Evolutionary conservation across 805 yeast species (phyloP).

Genomic region (Candida chauliodis): DNA sequence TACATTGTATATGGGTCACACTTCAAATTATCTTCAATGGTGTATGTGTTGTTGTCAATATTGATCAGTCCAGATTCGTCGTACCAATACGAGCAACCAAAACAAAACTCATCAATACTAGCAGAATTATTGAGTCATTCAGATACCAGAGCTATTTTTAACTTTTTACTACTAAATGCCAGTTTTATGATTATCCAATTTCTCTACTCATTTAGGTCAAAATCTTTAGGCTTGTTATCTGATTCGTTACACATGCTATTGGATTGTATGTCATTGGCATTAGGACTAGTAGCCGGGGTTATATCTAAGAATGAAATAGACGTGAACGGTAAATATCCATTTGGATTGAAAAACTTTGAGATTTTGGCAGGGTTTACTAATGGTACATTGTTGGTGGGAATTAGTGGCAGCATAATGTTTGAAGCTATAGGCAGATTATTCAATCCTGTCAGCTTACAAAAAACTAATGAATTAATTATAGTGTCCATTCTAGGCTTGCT

Average conservation of each 20-base stretch:
- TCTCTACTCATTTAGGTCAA: conserved; percentile 86
- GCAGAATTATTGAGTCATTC: conserved; percentile 31
- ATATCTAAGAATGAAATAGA: conserved; percentile 37
- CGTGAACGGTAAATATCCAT: conserved; percentile 72
- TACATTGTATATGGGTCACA: conserved; percentile 16
- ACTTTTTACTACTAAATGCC: conserved; percentile 78
- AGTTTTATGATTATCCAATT: conserved; percentile 94
- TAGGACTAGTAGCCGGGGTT: conserved; percentile 85
- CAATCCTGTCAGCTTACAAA: conserved; percentile 72
- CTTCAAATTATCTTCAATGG: conserved; percentile 6
- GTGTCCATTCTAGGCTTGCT: conserved; percentile 82
- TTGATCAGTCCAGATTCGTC: conserved; percentile 19
- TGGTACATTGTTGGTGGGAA: conserved; percentile 83
- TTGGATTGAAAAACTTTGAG: conserved; percentile 81
- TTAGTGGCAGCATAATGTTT: conserved; percentile 80
- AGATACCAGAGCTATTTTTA: conserved; percentile 86
- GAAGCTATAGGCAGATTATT: conserved; percentile 82
- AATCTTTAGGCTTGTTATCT: conserved; percentile 84
- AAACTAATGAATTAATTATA: conserved; percentile 77
- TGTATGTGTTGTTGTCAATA: conserved; percentile 11
- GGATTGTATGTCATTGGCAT: conserved; percentile 85
- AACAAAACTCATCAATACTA: conserved; percentile 14
- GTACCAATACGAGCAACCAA: conserved; percentile 3
- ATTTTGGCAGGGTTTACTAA: conserved; percentile 94
- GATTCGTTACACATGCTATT: conserved; percentile 96